Percentiles rank a stretch among this genome's conserved stretches.
Evolutionary conservation across 331 rosid species (phyloP).

Genomic region (Arachis monticola): DNA sequence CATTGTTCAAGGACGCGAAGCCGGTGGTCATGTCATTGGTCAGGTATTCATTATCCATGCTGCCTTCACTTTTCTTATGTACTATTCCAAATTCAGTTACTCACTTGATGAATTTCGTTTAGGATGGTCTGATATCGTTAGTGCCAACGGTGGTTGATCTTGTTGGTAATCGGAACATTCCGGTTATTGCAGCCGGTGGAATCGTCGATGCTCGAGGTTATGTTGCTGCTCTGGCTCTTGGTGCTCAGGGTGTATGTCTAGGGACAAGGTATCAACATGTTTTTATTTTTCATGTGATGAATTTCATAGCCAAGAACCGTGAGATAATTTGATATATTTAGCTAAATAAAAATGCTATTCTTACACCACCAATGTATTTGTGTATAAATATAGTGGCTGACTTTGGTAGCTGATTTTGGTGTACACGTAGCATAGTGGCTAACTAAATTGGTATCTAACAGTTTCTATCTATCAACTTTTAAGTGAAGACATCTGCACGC

Average conservation of each 20-base stretch:
- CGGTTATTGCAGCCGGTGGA: constrained; percentile 85
- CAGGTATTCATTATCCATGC: constrained; percentile 53
- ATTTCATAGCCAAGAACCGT: no score
- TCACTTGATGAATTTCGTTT: constrained; percentile 24
- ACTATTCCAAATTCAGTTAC: constrained; percentile 8
- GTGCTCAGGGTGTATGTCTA: constrained; percentile 76
- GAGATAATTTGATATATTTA: no score
- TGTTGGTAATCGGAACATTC: constrained; percentile 65
- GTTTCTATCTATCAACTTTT: no score
- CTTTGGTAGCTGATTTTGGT: no score
- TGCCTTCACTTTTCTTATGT: no score
- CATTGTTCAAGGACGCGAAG: constrained; percentile 87
- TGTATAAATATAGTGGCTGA: no score
- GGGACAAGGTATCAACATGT: constrained; percentile 73
- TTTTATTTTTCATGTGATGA: no score
- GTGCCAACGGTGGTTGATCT: constrained; percentile 83
- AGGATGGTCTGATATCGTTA: constrained; percentile 75
- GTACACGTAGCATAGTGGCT: no score
- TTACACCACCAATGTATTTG: no score
- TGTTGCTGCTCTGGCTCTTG: constrained; percentile 93
- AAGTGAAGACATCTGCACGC: no score
- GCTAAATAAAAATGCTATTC: no score
- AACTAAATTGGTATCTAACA: no score
- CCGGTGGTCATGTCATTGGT: constrained; percentile 97
- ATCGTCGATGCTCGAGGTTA: constrained; percentile 81